Conservation (phyloP, 176 grass and related monocot genomes). For the Triticum urartu region DNA sequence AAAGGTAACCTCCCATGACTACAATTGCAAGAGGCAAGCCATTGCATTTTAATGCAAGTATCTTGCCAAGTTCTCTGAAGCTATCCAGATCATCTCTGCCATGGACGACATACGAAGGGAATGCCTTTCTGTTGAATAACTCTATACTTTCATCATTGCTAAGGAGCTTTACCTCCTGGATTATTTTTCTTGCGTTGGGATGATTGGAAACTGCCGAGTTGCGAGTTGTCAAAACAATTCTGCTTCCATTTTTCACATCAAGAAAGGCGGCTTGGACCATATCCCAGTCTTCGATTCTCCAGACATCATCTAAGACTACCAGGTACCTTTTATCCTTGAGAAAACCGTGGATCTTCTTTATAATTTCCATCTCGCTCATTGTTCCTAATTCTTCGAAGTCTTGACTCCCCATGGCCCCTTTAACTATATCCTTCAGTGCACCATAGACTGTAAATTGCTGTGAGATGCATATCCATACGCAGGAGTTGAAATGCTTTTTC, state of each 20-base stretch:
- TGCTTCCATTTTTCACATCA: conserved; percentile 10
- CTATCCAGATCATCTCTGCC: neutral
- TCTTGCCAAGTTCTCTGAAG: neutral
- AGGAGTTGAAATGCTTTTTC: neutral
- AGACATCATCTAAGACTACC: conserved; percentile 2
- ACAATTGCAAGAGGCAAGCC: conserved; percentile 5
- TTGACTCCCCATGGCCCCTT: neutral
- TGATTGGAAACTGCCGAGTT: conserved; percentile 27
- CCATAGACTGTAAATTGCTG: conserved; percentile 3
- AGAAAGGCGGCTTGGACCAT: neutral
- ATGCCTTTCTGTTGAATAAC: conserved; percentile 13
- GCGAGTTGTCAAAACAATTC: conserved; percentile 3
- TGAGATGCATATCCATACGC: neutral
- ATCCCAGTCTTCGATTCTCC: neutral
- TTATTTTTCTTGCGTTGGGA: neutral
- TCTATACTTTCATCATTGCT: neutral
- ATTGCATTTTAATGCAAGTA: neutral
- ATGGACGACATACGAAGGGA: neutral
- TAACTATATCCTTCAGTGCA: conserved; percentile 2
- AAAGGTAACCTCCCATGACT: conserved; percentile 11
- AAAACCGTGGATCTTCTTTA: neutral
- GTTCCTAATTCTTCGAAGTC: neutral
- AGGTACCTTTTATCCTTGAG: conserved; percentile 3
- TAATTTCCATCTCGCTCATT: neutral
- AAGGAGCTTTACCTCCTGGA: neutral